phyloP scores from a whole-genome alignment of 2,329 filamentous ascomycete genomes.

The Scytalidium sp. region DNA sequence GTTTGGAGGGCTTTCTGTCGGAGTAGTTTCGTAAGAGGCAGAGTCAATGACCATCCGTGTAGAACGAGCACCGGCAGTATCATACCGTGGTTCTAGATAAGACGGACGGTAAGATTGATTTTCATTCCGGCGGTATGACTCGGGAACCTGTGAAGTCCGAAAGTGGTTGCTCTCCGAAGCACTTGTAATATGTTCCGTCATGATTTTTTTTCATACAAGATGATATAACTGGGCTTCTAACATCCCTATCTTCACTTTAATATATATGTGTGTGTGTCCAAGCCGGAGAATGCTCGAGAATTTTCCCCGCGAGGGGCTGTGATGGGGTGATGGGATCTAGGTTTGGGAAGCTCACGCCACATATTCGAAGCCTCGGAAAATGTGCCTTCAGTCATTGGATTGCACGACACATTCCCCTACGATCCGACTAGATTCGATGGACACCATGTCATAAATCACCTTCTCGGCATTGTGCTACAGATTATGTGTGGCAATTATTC shows the following conservation, averaged over 20 bases:
- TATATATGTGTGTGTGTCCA: neutral
- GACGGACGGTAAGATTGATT: neutral
- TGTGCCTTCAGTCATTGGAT: no score
- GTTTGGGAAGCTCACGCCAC: no score
- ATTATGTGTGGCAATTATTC: no score
- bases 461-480: no score
- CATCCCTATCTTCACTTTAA: neutral
- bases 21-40: neutral
- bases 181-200: neutral
- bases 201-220: neutral
- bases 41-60: neutral
- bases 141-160: neutral
- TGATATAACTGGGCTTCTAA: neutral
- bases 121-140: neutral
- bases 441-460: no score
- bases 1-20: neutral
- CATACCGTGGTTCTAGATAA: neutral
- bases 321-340: neutral
- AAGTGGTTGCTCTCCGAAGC: neutral
- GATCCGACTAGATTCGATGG: no score
- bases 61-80: neutral
- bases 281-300: neutral
- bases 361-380: no score
- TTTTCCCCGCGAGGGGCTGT: neutral
- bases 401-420: no score